Percentiles rank a stretch among this genome's conserved stretches.
phyloP scores from a whole-genome alignment of 495 filamentous ascomycete genomes.

The Talaromyces ruber region DNA sequence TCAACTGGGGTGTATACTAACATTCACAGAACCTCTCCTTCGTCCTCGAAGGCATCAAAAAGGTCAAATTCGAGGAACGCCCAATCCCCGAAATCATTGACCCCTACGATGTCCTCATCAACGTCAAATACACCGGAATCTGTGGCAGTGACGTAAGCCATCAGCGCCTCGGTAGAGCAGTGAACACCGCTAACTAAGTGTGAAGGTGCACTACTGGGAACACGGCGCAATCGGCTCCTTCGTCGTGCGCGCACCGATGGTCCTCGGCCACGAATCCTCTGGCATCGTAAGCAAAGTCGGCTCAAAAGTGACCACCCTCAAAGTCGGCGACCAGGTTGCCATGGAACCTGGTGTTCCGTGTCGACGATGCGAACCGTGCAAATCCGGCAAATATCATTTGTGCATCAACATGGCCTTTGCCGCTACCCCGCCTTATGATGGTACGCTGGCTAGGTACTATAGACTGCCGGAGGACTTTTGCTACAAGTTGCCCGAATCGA shows the following conservation, averaged over 20 bases:
- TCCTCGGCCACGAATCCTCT: conserved; percentile 86
- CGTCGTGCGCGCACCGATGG: conserved; percentile 76
- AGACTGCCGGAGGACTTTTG: conserved; percentile 47
- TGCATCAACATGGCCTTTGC: conserved; percentile 45
- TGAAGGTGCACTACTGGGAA: conserved; percentile 79
- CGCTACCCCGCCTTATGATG: conserved; percentile 45
- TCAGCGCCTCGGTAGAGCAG: too few species aligned
- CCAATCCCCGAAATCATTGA: conserved; percentile 59
- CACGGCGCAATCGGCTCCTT: conserved; percentile 78
- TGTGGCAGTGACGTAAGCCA: conserved; percentile 72
- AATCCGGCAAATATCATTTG: conserved; percentile 43
- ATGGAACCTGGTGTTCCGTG: conserved; percentile 47
- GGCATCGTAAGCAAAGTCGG: conserved; percentile 66
- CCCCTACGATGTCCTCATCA: conserved; percentile 70
- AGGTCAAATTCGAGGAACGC: conserved; percentile 66
- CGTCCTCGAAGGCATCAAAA: conserved; percentile 63
- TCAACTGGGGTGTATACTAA: neutral
- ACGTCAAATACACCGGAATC: conserved; percentile 81
- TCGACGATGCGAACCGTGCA: conserved; percentile 44
- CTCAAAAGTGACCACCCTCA: conserved; percentile 32
- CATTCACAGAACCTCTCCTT: conserved; percentile 72
- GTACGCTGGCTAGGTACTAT: conserved; percentile 48
- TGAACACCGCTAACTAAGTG: neutral
- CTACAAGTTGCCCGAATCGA: conserved; percentile 38
- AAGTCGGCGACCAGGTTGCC: conserved; percentile 41